Conservation (phyloP, 306 rosid genomes). For the Rosa rugosa region DNA sequence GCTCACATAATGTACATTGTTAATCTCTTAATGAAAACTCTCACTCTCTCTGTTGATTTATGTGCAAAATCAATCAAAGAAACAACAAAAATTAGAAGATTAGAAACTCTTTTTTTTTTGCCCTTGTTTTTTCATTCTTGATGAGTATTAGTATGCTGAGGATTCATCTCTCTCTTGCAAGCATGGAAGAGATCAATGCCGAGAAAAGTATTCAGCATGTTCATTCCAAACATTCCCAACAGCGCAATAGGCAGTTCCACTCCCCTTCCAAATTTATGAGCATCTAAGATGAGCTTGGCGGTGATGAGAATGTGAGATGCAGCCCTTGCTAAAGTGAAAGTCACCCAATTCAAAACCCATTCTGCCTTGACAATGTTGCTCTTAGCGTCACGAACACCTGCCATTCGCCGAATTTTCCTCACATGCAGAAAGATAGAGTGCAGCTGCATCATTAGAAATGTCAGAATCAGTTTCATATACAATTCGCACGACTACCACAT, state of each 20-base stretch:
- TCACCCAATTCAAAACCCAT: slow-evolving; percentile 82
- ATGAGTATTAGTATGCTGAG: slow-evolving; percentile 24
- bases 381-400: slow-evolving; percentile 57
- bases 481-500: background rate
- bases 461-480: slow-evolving; percentile 15
- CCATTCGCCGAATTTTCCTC: slow-evolving; percentile 83
- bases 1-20: slow-evolving; percentile 6
- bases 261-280: slow-evolving; percentile 70
- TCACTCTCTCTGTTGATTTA: background rate
- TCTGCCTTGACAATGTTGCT: slow-evolving; percentile 56
- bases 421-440: slow-evolving; percentile 85
- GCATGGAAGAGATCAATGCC: slow-evolving; percentile 86
- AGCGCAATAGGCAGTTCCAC: slow-evolving; percentile 86
- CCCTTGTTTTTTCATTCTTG: slow-evolving; percentile 43
- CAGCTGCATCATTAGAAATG: slow-evolving; percentile 53
- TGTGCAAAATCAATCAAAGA: slow-evolving; percentile 21
- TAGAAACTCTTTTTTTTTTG: background rate
- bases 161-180: slow-evolving; percentile 58
- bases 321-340: slow-evolving; percentile 65
- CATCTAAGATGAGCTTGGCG: slow-evolving; percentile 68
- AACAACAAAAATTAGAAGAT: background rate
- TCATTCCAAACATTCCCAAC: slow-evolving; percentile 90
- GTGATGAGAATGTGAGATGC: slow-evolving; percentile 75
- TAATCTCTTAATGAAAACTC: background rate
- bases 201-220: slow-evolving; percentile 69